Conservation (phyloP, 768 basidiomycete genomes). For the Leccinum rimulosum region DNA sequence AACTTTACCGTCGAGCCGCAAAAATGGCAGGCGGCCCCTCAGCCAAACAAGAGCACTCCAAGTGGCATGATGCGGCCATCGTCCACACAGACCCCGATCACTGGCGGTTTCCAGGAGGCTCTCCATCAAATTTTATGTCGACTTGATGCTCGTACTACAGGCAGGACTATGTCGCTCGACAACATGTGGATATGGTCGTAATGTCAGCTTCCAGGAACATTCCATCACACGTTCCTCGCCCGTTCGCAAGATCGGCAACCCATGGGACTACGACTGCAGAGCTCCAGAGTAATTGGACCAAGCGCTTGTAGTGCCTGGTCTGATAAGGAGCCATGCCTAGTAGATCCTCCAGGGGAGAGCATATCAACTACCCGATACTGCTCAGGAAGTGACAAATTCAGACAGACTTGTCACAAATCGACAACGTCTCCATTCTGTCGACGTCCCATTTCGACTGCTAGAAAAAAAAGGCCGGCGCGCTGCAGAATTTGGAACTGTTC, state of each 20-base stretch:
- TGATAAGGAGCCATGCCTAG: background rate
- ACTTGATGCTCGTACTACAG: background rate
- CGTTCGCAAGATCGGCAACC: background rate
- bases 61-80: background rate
- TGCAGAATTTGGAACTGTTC: background rate
- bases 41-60: background rate
- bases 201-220: background rate
- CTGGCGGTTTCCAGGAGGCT: slow-evolving; percentile 10
- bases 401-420: background rate
- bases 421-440: background rate
- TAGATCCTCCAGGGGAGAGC: background rate
- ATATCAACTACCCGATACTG: background rate
- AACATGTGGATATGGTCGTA: background rate
- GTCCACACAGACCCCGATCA: slow-evolving; percentile 2
- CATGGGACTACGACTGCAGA: background rate
- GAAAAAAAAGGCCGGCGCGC: background rate
- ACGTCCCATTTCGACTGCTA: background rate
- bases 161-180: background rate
- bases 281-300: background rate
- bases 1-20: background rate
- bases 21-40: background rate
- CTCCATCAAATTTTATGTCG: background rate
- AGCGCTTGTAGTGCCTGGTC: background rate
- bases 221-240: background rate
- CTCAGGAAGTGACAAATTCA: background rate